These are phyloP conservation scores for Daedaleopsis nitida DNA, from an alignment of 768 basidiomycete species.

Conservation along the genomic window DNA sequence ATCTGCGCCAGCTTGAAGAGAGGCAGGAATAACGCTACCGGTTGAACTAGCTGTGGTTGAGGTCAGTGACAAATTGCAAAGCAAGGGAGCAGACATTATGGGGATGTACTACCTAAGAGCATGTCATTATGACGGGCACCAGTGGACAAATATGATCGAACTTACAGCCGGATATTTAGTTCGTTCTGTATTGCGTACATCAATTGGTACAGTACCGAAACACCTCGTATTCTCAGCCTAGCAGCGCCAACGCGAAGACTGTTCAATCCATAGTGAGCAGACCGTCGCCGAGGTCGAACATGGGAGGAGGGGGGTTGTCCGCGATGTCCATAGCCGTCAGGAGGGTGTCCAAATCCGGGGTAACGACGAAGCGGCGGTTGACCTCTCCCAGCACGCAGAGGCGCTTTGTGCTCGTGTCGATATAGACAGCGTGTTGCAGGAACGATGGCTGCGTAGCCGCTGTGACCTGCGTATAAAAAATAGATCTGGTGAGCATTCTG, in stretches of 20 bases:
- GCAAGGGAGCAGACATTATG: too few relatives aligned
- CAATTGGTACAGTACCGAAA: conserved; percentile 17
- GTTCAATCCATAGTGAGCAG: conserved; percentile 58
- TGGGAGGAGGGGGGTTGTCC: conserved; percentile 35
- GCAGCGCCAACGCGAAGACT: not conserved
- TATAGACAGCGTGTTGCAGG: conserved; percentile 80
- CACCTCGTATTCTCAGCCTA: not conserved
- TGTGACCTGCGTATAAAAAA: conserved; percentile 53
- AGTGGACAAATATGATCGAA: too few relatives aligned
- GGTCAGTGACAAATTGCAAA: too few relatives aligned
- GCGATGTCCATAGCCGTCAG: conserved; percentile 63
- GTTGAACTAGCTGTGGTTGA: too few relatives aligned
- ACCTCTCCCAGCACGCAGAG: conserved; percentile 83
- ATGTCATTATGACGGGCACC: too few relatives aligned
- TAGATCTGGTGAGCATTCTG: not conserved
- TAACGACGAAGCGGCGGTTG: conserved; percentile 80
- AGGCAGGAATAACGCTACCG: too few relatives aligned
- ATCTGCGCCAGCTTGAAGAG: too few relatives aligned
- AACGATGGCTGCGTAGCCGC: conserved; percentile 86
- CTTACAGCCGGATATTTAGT: too few relatives aligned
- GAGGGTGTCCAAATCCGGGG: conserved; percentile 80
- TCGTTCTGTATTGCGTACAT: conserved; percentile 12
- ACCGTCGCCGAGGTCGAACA: conserved; percentile 42
- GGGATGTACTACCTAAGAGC: too few relatives aligned
- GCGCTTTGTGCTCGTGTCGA: conserved; percentile 61